Base-by-base conservation (phyloP, 192 early-diverging fungal species). In the Backusella tuberculispora region DNA sequence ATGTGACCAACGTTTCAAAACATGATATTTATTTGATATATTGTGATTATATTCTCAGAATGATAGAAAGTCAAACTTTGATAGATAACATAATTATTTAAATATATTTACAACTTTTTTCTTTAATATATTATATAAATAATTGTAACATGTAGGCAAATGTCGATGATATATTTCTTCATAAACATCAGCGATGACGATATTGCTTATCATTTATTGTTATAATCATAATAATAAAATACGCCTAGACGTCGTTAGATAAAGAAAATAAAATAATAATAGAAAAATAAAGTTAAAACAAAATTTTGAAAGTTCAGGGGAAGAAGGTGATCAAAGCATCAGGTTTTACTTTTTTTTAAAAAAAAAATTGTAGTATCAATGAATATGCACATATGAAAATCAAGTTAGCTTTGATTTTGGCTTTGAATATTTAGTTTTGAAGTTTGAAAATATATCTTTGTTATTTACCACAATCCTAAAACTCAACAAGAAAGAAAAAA, bases 1-100 rank as follows among this genome's bases (percentile, higher is more conserved):
- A 26, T 60, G 53, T 60, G 53, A 60, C 53, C 53, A 60, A 60
- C 21, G 53, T 60, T 60, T 60, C 53, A 60, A 56, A 60, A 60
- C 53, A 60, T 60, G 10, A 26, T 60, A 60, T 60, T 60, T 8
- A 60, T 60, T 60, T 60, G 53, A 60, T 60, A 60, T 12, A 19
- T 60, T 60, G 21, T 60, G 53, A 60, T 26, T 60, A 60, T 24
- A 24, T 60, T 60, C 19, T 60, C 21, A 60, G 53, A 60, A 60
- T 24, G 21, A 60, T 60, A 60, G 12, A 56, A 60, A 26, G 21
- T 5, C 21, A 26, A 60, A 13, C 5, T 46, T 60, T 60, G 53
- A 60, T 60, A 60, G 53, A 24, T 26, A 26, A 60, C 0, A 12
- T 60, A 48, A 1, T 8, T 60, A 10, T 26, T 21, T 21, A 24